Conservation (phyloP, 805 yeast species). For the Cyberlindnera xishuangbannaensis region DNA sequence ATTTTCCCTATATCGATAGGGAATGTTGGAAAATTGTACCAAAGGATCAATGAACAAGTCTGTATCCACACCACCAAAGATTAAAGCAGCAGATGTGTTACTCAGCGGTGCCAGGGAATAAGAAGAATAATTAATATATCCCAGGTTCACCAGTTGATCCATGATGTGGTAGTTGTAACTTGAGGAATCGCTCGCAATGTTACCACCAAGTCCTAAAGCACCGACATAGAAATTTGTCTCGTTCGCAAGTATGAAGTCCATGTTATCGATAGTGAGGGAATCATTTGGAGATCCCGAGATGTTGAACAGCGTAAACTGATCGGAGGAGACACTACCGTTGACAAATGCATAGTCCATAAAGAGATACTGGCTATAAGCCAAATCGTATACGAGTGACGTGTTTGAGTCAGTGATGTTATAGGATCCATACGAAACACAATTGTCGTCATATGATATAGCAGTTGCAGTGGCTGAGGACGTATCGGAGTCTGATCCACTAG, state of each 20-base stretch:
- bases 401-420: conserved; percentile 9
- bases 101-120: conserved; percentile 36
- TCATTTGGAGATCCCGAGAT: background rate
- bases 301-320: conserved; percentile 5
- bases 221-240: conserved; percentile 35
- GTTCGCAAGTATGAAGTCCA: conserved; percentile 34
- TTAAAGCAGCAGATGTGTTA: conserved; percentile 29
- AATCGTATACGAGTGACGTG: background rate
- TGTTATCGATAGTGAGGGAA: conserved; percentile 17
- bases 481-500: too few species aligned
- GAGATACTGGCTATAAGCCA: conserved; percentile 1
- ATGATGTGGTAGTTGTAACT: conserved; percentile 23
- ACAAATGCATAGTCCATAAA: conserved; percentile 14
- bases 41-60: conserved; percentile 41
- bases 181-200: background rate
- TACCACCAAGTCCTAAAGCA: conserved; percentile 41
- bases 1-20: conserved; percentile 26
- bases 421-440: conserved; percentile 15
- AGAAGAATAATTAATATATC: conserved; percentile 31
- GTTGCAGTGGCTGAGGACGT: background rate
- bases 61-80: conserved; percentile 56
- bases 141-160: conserved; percentile 26
- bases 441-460: conserved; percentile 1
- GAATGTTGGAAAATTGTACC: conserved; percentile 43
- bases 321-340: conserved; percentile 18